Evolutionary conservation across 768 basidiomycete species (phyloP).

Genomic region (Gautieria morchelliformis): DNA sequence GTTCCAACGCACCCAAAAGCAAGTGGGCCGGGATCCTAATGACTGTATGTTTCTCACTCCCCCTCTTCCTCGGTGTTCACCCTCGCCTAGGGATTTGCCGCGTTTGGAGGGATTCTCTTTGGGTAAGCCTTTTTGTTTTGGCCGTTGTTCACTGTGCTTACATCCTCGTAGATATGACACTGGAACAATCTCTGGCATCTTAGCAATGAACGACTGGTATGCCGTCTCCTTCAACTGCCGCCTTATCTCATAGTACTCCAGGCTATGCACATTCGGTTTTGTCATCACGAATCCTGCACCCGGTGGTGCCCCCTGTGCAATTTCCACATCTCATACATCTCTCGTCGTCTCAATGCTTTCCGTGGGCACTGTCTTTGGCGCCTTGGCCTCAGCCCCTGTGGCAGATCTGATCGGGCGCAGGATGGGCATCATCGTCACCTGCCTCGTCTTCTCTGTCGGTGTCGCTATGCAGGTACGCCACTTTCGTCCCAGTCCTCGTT

Average conservation of each 20-base stretch:
- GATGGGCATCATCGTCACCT: conserved; percentile 36
- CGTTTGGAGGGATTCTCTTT: conserved; percentile 31
- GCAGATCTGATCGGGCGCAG: conserved; percentile 49
- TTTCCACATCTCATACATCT: conserved; percentile 26
- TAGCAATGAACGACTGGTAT: conserved; percentile 48
- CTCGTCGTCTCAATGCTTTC: conserved; percentile 62
- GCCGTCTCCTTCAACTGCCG: conserved; percentile 25
- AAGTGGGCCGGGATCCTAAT: conserved; percentile 34
- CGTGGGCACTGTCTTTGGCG: conserved; percentile 79
- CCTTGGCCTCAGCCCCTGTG: conserved; percentile 41
- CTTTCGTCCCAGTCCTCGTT: background rate
- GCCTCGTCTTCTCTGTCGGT: conserved; percentile 49
- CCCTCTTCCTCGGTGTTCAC: too few species aligned
- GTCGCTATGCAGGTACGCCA: conserved; percentile 42
- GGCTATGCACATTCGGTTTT: conserved; percentile 10
- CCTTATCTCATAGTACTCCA: conserved; percentile 10
- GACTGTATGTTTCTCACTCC: conserved; percentile 11
- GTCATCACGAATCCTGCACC: conserved; percentile 23
- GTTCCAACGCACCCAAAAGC: conserved; percentile 27
- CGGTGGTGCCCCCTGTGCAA: conserved; percentile 17
- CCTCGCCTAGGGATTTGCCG: conserved; percentile 25
- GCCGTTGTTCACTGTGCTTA: conserved; percentile 22
- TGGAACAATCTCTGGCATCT: conserved; percentile 73
- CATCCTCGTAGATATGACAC: conserved; percentile 63
- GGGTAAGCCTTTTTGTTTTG: conserved; percentile 26